Base-by-base conservation (phyloP, 2,329 filamentous ascomycete species). In the Exophiala sideris region DNA sequence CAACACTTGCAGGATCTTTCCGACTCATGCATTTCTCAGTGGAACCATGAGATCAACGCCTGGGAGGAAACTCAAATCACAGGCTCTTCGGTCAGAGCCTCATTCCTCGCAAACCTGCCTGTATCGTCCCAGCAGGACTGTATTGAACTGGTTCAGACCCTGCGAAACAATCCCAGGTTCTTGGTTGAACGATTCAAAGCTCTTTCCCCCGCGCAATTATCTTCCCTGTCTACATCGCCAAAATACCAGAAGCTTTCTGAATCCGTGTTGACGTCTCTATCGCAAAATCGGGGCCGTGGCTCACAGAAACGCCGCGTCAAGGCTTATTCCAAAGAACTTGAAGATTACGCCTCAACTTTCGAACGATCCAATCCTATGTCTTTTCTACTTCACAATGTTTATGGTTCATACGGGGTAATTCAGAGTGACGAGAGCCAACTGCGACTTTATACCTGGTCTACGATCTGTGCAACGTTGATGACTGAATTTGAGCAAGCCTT, bases 141-240 rank as follows among this genome's bases (percentile, higher is more conserved):
- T 55, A 69, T 96, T 54, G 82, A 84, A 58, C 92, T 97, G 66
- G 74, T 97, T 64, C 86, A 83, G 45, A 83, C 89, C 70, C 81
- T 96, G 59, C 85, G 92, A 64, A 91, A 87, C 59, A 91, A 96
- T 69, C 86, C 90, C 35, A 85, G 91, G 65, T 97, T 95, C 71
- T 71, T 99, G 70, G 89, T 92, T 65, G 85, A 88, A 60, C 84
- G 91, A 61, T 80, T 99, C 61, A 85, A 84, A 68, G 84, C 82
- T 65, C 77, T 99, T 62, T 85, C 85, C 51, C 83, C 85, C 55
- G 75, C 84, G 58, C 91, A 97, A 71, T 79, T 96, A 50, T 82
- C 86, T 62, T 81, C 86, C 52, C 79, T 99, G 60, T 85, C 89
- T 42, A 84, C 84, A 49, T 89, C 89, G 61, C 87, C 91, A 69